These are phyloP conservation scores for Leccinum incarnatum DNA, from an alignment of 768 basidiomycete genomes.

Conservation along the genomic window DNA sequence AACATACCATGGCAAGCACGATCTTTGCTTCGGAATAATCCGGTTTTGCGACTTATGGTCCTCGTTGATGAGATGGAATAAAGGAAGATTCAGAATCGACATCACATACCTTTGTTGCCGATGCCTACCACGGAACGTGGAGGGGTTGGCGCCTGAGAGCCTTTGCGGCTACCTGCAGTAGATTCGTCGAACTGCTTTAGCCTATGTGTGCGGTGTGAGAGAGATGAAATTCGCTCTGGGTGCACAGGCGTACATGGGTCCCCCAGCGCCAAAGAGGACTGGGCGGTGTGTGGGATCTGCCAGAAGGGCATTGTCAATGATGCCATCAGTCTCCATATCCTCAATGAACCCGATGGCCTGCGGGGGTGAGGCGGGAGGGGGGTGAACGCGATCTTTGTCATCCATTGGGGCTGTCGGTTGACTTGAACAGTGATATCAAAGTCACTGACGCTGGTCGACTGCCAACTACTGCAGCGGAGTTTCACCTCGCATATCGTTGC, in stretches of 20 bases:
- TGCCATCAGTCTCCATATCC: slow-evolving; percentile 25
- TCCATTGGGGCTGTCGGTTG: slow-evolving; percentile 3
- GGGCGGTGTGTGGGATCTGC: slow-evolving; percentile 40
- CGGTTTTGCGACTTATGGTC: slow-evolving; percentile 77
- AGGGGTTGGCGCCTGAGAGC: slow-evolving; percentile 74
- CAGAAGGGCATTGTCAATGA: slow-evolving; percentile 12
- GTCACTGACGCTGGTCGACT: neutral
- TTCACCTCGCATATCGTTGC: neutral
- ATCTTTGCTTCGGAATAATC: slow-evolving; percentile 99
- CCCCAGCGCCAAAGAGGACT: slow-evolving; percentile 67
- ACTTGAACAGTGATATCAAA: too few species aligned
- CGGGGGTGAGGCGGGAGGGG: slow-evolving; percentile 7
- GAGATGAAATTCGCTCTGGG: neutral
- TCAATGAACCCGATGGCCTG: slow-evolving; percentile 21
- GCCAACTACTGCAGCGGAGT: neutral
- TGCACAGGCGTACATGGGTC: slow-evolving; percentile 55
- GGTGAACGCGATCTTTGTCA: slow-evolving; percentile 14
- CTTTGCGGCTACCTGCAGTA: slow-evolving; percentile 62
- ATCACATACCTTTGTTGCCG: slow-evolving; percentile 70
- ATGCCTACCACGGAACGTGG: slow-evolving; percentile 86
- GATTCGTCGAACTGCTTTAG: slow-evolving; percentile 80
- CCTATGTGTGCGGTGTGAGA: slow-evolving; percentile 38
- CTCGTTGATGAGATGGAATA: neutral
- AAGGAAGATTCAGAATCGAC: neutral
- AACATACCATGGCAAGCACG: slow-evolving; percentile 87